Conservation (phyloP, 345 rosid genomes). For the Euphorbia lathyris region DNA sequence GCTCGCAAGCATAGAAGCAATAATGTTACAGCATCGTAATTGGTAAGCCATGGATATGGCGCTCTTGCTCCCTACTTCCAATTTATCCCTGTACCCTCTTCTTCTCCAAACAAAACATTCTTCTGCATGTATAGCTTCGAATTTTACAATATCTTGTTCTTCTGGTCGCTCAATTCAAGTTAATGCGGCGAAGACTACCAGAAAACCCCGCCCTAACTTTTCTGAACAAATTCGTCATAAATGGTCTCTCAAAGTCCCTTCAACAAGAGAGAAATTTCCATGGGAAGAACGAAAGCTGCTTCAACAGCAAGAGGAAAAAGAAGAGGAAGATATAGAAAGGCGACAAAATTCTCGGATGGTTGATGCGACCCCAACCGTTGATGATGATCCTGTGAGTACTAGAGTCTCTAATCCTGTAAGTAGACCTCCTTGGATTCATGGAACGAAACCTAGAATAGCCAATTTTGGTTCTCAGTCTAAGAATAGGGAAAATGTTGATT, state of each 20-base stretch:
- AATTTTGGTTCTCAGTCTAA: slow-evolving; percentile 25
- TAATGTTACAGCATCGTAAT: too few species aligned
- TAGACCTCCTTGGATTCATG: slow-evolving; percentile 70
- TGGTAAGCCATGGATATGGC: slow-evolving; percentile 35
- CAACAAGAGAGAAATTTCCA: slow-evolving; percentile 52
- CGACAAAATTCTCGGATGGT: slow-evolving; percentile 24
- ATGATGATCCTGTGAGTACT: slow-evolving; percentile 28
- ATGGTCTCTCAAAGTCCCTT: slow-evolving; percentile 57
- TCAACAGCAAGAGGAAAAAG: slow-evolving; percentile 18
- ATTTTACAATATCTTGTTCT: slow-evolving; percentile 22
- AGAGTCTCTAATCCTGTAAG: slow-evolving; percentile 21
- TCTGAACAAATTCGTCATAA: slow-evolving; percentile 64
- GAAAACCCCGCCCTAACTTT: slow-evolving; percentile 70
- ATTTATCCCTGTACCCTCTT: slow-evolving; percentile 15
- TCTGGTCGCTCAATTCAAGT: slow-evolving; percentile 28
- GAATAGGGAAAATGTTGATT: slow-evolving; percentile 14
- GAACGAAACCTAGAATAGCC: slow-evolving; percentile 24
- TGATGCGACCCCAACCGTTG: slow-evolving; percentile 21
- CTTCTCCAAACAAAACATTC: slow-evolving; percentile 20
- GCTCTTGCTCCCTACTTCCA: slow-evolving; percentile 29
- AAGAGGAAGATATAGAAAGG: slow-evolving; percentile 15
- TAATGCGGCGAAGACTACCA: slow-evolving; percentile 22
- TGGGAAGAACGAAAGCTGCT: slow-evolving; percentile 56
- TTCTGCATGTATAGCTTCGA: slow-evolving; percentile 1
- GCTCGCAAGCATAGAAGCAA: background rate